Evolutionary conservation across 768 basidiomycete species (phyloP).

Genomic region (Leucocoprinus sp.): DNA sequence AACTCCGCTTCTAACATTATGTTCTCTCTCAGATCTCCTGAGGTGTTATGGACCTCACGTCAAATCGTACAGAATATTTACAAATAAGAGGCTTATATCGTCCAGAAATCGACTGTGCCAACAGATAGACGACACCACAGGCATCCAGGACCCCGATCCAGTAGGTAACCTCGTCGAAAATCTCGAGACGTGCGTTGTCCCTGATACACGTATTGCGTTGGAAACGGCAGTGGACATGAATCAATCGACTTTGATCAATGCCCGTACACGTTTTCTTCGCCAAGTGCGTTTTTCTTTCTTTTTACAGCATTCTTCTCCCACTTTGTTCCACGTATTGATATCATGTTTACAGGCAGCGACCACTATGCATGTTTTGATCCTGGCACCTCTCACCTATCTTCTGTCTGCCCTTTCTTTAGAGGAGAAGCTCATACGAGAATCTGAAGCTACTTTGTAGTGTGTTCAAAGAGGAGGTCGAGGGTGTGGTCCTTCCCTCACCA

Average conservation of each 20-base stretch:
- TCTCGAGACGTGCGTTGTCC: neutral
- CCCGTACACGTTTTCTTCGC: neutral
- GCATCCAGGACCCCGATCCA: neutral
- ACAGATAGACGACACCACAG: neutral
- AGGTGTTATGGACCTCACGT: constrained; percentile 5
- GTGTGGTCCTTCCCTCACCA: constrained; percentile 9
- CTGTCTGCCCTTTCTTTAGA: constrained; percentile 18
- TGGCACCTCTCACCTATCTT: constrained; percentile 15
- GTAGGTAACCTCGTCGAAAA: neutral
- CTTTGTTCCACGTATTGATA: neutral
- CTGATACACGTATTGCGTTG: neutral
- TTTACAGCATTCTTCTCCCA: neutral
- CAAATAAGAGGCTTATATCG: constrained; percentile 2
- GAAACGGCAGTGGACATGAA: constrained; percentile 1
- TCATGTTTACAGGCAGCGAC: neutral
- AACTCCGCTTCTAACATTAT: no score
- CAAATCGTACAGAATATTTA: neutral
- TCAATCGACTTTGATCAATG: neutral
- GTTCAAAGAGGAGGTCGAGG: constrained; percentile 27
- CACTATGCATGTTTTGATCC: neutral
- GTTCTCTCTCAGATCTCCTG: no score
- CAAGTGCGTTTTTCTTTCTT: neutral
- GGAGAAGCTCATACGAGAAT: constrained; percentile 15
- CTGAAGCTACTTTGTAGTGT: constrained; percentile 25
- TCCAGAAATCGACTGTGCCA: constrained; percentile 3